Base-by-base conservation (phyloP, 495 filamentous ascomycete species). In the Xylaria palmicola region DNA sequence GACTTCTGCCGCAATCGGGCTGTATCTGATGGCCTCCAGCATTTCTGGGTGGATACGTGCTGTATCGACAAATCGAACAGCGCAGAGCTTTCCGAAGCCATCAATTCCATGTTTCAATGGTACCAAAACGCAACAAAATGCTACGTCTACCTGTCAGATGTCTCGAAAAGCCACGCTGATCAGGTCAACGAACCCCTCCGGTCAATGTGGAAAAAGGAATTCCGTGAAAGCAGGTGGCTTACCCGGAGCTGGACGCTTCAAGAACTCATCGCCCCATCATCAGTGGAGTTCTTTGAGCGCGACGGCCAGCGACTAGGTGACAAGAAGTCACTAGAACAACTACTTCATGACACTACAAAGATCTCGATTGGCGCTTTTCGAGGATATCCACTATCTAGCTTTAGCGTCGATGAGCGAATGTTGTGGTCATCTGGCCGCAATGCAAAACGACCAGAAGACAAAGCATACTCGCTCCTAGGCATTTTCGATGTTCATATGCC, bases 381-480 rank as follows among this genome's bases (percentile, higher is more conserved):
- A 43, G 57, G 54, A 26, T 24, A 32, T 17, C 37, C 47, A 26
- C 53, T 59, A 24, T 65, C 44, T 24, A 40, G 24, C 0, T 64
- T 67, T 34, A 59, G 24, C 32, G 40, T 68, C 19, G 53, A 55
- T 3, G 64, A 71, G 37, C 58, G 72, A 29, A 70, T 79, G 62
- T 64, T 66, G 9, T 79, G 74, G 75, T 69, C 73, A 5, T 57
- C 65, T 7, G 26, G 45, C 24, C 66, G 76, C n/a, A 29, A 56
- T 6, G 75, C 73, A 0, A 71, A 65, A 1, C 39, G 62, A 4
- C 54, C 60, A n/a, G 76, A 79, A 62, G 76, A 79, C 53, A 50
- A 58, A 34, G 74, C 74, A 1, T 77, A 77, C 45, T 74, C 65
- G 6, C 64, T 79, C 7, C 40, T 78, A 29, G 75, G 75, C 12